These are phyloP conservation scores for Corymbia maculata DNA, from an alignment of 345 rosid species.

Conservation along the genomic window DNA sequence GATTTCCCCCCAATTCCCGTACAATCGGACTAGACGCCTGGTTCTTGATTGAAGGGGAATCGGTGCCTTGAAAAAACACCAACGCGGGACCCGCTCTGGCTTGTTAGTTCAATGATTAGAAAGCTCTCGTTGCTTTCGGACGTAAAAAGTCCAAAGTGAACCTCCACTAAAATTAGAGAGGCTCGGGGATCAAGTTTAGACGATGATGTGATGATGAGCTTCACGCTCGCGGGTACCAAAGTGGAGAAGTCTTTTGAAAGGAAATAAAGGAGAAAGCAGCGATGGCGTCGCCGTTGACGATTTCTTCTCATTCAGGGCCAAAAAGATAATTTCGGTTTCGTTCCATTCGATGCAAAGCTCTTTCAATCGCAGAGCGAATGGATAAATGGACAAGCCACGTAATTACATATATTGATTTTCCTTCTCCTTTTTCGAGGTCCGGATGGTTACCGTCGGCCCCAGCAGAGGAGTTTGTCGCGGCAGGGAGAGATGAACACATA, in stretches of 20 bases:
- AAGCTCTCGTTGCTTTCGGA: rapidly evolving
- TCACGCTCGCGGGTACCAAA: neutral
- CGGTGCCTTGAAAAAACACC: neutral
- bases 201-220: neutral
- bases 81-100: neutral
- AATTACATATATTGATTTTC: neutral
- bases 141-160: neutral
- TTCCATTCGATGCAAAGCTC: neutral
- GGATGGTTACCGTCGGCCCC: neutral
- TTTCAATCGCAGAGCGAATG: neutral
- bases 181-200: neutral
- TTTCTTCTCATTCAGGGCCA: neutral
- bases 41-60: neutral
- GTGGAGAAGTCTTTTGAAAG: neutral
- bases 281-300: no score
- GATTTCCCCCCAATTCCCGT: neutral
- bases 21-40: neutral
- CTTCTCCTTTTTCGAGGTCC: neutral
- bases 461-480: neutral
- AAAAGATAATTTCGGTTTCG: neutral
- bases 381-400: neutral
- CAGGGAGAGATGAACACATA: neutral
- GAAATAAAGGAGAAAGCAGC: no score
- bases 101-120: neutral
- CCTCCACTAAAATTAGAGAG: neutral